These are phyloP conservation scores for Fusarium redolens DNA, from an alignment of 2,329 filamentous ascomycete species.

Conservation along the genomic window DNA sequence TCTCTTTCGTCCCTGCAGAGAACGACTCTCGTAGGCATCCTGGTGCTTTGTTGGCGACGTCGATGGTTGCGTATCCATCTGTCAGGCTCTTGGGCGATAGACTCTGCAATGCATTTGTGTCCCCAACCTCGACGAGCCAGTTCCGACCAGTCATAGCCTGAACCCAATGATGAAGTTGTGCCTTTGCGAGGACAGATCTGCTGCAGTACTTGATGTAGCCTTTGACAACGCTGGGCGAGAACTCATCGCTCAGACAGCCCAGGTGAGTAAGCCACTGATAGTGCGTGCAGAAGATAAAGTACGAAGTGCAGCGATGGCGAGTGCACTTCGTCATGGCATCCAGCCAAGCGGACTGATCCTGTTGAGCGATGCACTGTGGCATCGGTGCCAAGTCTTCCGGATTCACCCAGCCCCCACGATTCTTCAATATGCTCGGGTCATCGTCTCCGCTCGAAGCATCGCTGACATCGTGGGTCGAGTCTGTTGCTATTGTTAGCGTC, in stretches of 20 bases:
- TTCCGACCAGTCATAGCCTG: background rate
- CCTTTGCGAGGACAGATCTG: constrained; percentile 27
- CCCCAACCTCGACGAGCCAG: constrained; percentile 27
- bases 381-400: constrained; percentile 26
- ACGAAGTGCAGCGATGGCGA: constrained; percentile 16
- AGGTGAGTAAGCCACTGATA: constrained; percentile 31
- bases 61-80: constrained; percentile 1
- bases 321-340: constrained; percentile 29
- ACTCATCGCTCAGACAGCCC: constrained; percentile 23
- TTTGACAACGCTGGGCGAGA: background rate
- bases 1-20: background rate
- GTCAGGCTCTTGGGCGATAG: background rate
- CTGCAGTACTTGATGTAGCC: constrained; percentile 19
- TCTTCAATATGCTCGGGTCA: background rate
- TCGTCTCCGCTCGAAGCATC: background rate
- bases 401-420: constrained; percentile 19
- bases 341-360: constrained; percentile 20
- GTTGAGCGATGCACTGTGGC: constrained; percentile 33
- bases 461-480: background rate
- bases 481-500: constrained; percentile 1
- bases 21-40: background rate
- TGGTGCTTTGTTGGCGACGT: background rate
- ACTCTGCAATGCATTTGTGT: background rate
- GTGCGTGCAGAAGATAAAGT: constrained; percentile 29
- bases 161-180: constrained; percentile 26